A percentile compares a stretch with the other conserved stretches of the same genome.
These are phyloP conservation scores for Trypanosomatidae sp. DNA, from an alignment of 208 protist genomes.

Conservation along the genomic window DNA sequence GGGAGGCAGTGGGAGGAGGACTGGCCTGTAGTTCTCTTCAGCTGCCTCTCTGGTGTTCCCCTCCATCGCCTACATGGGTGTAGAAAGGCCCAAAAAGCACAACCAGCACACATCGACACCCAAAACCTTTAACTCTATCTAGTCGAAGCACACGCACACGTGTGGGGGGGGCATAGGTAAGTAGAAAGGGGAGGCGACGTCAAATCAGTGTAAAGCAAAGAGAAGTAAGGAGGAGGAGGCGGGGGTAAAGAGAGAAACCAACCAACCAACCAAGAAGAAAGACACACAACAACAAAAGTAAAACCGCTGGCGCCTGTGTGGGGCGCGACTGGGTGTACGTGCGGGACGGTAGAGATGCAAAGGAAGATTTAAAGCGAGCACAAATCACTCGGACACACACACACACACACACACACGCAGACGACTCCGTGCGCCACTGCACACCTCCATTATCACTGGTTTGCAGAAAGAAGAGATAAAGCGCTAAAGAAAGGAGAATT, in stretches of 20 bases:
- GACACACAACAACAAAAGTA: background rate
- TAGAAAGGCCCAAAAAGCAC: too few relatives aligned
- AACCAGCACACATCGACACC: too few relatives aligned
- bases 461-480: background rate
- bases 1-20: too few relatives aligned
- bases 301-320: background rate
- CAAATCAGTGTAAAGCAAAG: too few relatives aligned
- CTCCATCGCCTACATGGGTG: too few relatives aligned
- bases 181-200: too few relatives aligned
- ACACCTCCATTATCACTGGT: background rate
- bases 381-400: background rate
- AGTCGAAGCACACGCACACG: too few relatives aligned
- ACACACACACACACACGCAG: background rate
- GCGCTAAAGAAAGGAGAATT: background rate
- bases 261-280: background rate
- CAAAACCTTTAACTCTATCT: too few relatives aligned
- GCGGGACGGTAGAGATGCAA: background rate
- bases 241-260: background rate
- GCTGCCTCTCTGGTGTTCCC: too few relatives aligned
- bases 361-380: background rate
- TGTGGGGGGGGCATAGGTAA: too few relatives aligned
- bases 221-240: too few relatives aligned
- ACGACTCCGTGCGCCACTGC: background rate
- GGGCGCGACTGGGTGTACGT: background rate
- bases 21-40: too few relatives aligned